Evolutionary conservation across 2,329 filamentous ascomycete species (phyloP), one percentile per base, ranked within the genome.

Genomic region (Meredithiella fracta): DNA sequence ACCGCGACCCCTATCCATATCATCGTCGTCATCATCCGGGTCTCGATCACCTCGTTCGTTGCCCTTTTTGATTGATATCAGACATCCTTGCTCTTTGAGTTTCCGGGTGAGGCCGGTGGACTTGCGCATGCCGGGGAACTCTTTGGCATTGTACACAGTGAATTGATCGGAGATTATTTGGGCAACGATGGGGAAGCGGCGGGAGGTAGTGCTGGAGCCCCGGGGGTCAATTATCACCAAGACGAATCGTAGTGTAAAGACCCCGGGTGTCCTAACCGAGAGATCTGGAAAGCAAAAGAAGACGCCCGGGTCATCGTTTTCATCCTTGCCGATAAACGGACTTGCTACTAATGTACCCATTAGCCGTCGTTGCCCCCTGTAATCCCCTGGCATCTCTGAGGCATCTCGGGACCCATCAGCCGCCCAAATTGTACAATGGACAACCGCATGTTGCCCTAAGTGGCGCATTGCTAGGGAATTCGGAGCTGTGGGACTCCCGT

Each of bases 201-300:
- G 67, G 4, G n/a, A 4, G n/a, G n/a, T n/a, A 26, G 78, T 80
- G 1, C 74, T 74, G 7, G 29, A 34, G 29, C 31, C 25, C 15
- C 53, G 40, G 8, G 82, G 80, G 61, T 89, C 80, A 44, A 91
- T 76, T 59, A 85, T 77, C 64, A 89, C 79, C 22, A 91, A 72
- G 38, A 79, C 79, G 66, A 92, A 91, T 50, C 79, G 80, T 55
- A 92, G 74, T 17, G 84, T 75, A 66, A 86, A 92, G n/a, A 73
- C 72, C 20, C 86, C 86, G 1, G 86, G 81, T 0, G 83, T 89
- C 34, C 86, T 78, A 65, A 85, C 88, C 3, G 84, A 89, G 20
- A 92, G 73, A 64, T 92, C 86, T 0, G 85, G 83, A 65, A 92
- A 92, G 65, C 85, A 87, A 67, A 91, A 92, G 72, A 91, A 92